Percentiles rank a stretch among this genome's conserved stretches.
Conservation (phyloP, 2,329 filamentous ascomycete species). For the Pezicula neosporulosa region DNA sequence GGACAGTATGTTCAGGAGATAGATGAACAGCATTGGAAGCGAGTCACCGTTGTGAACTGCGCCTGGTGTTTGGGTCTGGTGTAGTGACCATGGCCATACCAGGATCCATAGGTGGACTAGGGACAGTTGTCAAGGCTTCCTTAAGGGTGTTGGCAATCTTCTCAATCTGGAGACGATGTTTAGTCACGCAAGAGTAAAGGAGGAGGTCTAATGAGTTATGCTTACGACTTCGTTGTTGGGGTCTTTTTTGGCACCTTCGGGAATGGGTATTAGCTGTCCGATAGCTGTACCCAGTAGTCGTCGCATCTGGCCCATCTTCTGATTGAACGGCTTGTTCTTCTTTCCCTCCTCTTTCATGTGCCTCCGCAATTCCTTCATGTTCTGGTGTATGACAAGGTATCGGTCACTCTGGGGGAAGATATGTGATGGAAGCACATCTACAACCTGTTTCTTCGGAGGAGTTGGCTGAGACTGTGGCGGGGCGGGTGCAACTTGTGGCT, state of each 20-base stretch:
- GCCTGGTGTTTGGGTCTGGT: conserved; percentile 43
- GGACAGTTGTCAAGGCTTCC: conserved; percentile 47
- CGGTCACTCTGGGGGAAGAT: conserved; percentile 33
- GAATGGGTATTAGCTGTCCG: conserved; percentile 59
- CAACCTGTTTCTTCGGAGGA: neutral
- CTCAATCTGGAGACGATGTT: conserved; percentile 25
- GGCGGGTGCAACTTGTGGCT: neutral
- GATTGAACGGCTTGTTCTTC: conserved; percentile 55
- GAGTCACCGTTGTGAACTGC: conserved; percentile 46
- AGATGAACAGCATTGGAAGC: conserved; percentile 65
- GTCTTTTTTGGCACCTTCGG: conserved; percentile 47
- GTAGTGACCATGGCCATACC: conserved; percentile 47
- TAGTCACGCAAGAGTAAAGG: neutral
- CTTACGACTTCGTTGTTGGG: conserved; percentile 57
- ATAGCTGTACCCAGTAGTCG: conserved; percentile 68
- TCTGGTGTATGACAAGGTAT: conserved; percentile 59
- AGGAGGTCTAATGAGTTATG: conserved; percentile 7
- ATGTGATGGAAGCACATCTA: conserved; percentile 4
- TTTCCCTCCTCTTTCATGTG: conserved; percentile 52
- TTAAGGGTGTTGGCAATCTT: conserved; percentile 41
- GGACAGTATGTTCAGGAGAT: conserved; percentile 71
- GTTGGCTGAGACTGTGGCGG: neutral
- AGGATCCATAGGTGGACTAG: conserved; percentile 50
- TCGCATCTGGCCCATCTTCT: conserved; percentile 67
- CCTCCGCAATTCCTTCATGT: conserved; percentile 58